Base-by-base conservation (phyloP, 768 basidiomycete genomes). In the Kwoniella botswanensis region DNA sequence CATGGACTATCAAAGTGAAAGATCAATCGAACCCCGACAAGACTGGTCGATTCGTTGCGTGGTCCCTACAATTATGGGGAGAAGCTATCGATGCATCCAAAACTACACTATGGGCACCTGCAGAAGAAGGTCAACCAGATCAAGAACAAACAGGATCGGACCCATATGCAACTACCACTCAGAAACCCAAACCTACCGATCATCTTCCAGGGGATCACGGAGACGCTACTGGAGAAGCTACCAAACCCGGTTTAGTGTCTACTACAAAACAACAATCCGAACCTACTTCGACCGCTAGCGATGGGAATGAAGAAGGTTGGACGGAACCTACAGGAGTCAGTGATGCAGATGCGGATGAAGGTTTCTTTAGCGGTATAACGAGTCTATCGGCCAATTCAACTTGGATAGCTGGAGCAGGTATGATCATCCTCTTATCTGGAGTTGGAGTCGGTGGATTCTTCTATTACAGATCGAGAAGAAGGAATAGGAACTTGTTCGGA, bases 51-150 rank as follows among this genome's bases (percentile, higher is more conserved):
- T 94, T 99, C 86, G 86, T 93, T 46, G 92, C 92, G 18, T 99
- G 95, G 96, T 90, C 90, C 65, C 90, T 98, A 85, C 89, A 90
- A 68, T 87, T 99, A 52, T 99, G 93, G 93, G 97, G 97, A 21
- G 90, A 92, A 42, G 86, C 89, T 26, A 87, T 92, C 61, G 93
- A 98, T 82, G 85, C 93, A 1, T 80, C 87, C 3, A 87, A 88
- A 73, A 89, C 90, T 18, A 86, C 86, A 72, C 86, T 86, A 56
- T 96, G 88, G 78, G 76, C 73, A 7, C 82, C 74, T 24, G 71
- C 74, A 26, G 67, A 74, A 56, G 80, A 83, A 55, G 85, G 78
- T 85, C 71, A 80, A 68, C 75, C 80, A 18, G 82, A 83, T 68
- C 81, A 83, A 71, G 82, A 83, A 66, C 70, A 83, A 67, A 75